A percentile compares a stretch with the other conserved stretches of the same genome.
These are phyloP conservation scores for Ogataea paraovalis DNA, from an alignment of 805 yeast genomes.

Conservation along the genomic window DNA sequence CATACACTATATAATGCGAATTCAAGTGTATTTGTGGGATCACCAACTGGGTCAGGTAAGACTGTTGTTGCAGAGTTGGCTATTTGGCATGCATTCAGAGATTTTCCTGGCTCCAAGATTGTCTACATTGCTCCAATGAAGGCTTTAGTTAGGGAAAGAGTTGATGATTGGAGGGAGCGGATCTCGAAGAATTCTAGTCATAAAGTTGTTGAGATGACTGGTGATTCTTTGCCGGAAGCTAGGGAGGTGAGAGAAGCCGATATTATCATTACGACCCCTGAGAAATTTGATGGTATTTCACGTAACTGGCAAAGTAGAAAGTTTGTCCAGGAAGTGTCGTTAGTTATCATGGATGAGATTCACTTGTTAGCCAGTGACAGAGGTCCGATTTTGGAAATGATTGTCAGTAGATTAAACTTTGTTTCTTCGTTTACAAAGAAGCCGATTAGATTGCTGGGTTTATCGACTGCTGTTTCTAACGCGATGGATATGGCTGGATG, in stretches of 20 bases:
- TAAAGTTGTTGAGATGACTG: conserved; percentile 72
- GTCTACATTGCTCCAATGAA: conserved; percentile 91
- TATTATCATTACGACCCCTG: conserved; percentile 79
- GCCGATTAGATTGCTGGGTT: conserved; percentile 65
- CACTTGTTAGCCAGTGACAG: conserved; percentile 81
- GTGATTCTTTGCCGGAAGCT: conserved; percentile 76
- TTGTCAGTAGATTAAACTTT: conserved; percentile 83
- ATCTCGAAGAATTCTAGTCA: conserved; percentile 43
- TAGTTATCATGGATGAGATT: conserved; percentile 82
- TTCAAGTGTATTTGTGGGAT: conserved; percentile 84
- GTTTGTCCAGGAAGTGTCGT: conserved; percentile 69
- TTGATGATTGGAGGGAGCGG: conserved; percentile 69
- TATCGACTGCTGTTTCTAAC: conserved; percentile 84
- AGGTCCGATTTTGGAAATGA: conserved; percentile 84
- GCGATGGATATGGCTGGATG: conserved; percentile 85
- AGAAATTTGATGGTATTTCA: conserved; percentile 82
- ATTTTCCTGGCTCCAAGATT: conserved; percentile 73
- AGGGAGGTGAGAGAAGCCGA: conserved; percentile 63
- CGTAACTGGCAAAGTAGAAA: conserved; percentile 80
- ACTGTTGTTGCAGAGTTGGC: conserved; percentile 97
- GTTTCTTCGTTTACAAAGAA: conserved; percentile 56
- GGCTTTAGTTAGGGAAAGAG: conserved; percentile 79
- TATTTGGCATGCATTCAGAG: conserved; percentile 91
- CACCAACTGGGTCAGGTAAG: conserved; percentile 98
- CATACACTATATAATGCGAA: conserved; percentile 80